These are phyloP conservation scores for Sequoiadendron giganteum DNA, from an alignment of 75 land plant species.

Conservation along the genomic window DNA sequence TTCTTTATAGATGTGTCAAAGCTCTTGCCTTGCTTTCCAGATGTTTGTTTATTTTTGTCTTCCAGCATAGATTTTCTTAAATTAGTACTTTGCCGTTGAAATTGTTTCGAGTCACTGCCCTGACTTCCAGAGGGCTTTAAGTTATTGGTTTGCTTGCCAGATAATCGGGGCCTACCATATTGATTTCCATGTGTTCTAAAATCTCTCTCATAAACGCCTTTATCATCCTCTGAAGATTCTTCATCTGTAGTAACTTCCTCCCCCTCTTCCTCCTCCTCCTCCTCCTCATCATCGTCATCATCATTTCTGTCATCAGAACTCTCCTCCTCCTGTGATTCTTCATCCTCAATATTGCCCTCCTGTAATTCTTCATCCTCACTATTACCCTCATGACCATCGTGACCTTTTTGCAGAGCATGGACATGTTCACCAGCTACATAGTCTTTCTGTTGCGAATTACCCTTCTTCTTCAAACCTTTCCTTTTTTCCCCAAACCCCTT, in stretches of 20 bases:
- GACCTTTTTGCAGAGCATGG: not conserved
- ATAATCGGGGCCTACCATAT: not conserved
- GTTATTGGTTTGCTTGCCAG: not conserved
- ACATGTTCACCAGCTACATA: not conserved
- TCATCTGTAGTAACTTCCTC: conserved; percentile 15
- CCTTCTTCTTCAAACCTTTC: conserved; percentile 16
- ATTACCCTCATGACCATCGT: conserved; percentile 6
- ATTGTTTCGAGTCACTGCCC: not conserved
- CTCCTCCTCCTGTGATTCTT: not conserved
- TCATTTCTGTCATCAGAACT: conserved; percentile 13
- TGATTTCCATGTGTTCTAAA: not conserved
- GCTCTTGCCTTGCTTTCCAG: conserved; percentile 5
- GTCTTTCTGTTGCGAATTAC: not conserved
- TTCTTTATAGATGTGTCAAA: not conserved
- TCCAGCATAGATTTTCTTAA: not conserved
- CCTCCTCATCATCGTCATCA: not conserved
- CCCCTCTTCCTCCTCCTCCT: conserved; percentile 16
- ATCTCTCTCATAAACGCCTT: not conserved
- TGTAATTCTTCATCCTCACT: conserved; percentile 11
- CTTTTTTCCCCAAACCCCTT: conserved; percentile 14
- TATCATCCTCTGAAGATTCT: conserved; percentile 6
- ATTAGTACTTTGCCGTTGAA: not conserved
- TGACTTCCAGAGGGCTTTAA: not conserved
- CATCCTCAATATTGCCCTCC: not conserved
- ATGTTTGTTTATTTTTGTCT: not conserved